phyloP scores from a whole-genome alignment of 805 yeast genomes.

The Candida stauntonica region DNA sequence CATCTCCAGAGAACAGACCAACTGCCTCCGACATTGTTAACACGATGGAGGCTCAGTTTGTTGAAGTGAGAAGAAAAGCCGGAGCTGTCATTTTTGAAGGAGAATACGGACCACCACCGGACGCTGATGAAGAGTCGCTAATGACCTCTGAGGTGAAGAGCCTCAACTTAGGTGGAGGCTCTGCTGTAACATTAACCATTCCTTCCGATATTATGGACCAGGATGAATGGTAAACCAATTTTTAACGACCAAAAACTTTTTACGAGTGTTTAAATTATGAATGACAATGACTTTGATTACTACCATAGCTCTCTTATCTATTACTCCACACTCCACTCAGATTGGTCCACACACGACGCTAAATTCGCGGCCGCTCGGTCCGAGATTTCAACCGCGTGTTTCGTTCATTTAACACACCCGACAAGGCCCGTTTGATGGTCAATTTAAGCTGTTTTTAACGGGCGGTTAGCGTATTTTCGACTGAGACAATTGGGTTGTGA shows the following conservation, averaged over 20 bases:
- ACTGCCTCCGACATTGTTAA: slow-evolving; percentile 67
- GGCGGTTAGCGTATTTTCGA: not conserved
- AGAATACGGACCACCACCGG: slow-evolving; percentile 82
- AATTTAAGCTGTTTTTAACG: not conserved
- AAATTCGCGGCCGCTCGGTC: no score
- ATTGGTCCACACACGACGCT: no score
- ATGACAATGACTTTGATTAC: slow-evolving; percentile 1
- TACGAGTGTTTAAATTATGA: not conserved
- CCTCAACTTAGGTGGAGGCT: slow-evolving; percentile 18
- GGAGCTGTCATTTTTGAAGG: slow-evolving; percentile 96
- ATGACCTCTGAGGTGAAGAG: slow-evolving; percentile 21
- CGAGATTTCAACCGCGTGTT: no score
- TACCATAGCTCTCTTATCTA: no score
- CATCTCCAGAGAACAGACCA: slow-evolving; percentile 79
- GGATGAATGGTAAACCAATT: slow-evolving; percentile 18
- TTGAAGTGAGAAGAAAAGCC: slow-evolving; percentile 76
- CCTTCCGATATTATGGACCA: slow-evolving; percentile 23
- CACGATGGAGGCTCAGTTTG: slow-evolving; percentile 68
- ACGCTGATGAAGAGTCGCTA: slow-evolving; percentile 28
- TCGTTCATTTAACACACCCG: not conserved
- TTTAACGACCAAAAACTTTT: not conserved
- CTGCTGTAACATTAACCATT: slow-evolving; percentile 15
- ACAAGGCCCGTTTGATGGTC: not conserved
- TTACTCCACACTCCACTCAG: no score
- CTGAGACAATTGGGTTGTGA: not conserved